Evolutionary conservation across 2,329 filamentous ascomycete genomes (phyloP).

Genomic region (Bipolaris cookei): DNA sequence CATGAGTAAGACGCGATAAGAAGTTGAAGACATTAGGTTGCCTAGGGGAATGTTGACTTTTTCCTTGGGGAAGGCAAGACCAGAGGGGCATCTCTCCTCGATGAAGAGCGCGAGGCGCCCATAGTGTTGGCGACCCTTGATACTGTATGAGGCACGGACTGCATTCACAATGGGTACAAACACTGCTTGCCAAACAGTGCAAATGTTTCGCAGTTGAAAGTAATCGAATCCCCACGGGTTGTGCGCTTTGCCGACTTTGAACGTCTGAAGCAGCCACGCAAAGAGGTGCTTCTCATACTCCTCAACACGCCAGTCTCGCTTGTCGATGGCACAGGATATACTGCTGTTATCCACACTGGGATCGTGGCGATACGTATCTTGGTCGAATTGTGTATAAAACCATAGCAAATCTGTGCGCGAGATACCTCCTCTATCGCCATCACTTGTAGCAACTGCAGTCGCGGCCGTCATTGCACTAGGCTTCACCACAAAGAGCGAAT

Average conservation of each 20-base stretch:
- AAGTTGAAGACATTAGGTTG: slow-evolving; percentile 25
- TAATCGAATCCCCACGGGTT: slow-evolving; percentile 38
- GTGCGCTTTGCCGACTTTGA: slow-evolving; percentile 39
- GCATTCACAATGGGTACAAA: slow-evolving; percentile 42
- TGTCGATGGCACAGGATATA: slow-evolving; percentile 31
- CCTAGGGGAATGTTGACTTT: slow-evolving; percentile 27
- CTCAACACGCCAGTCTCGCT: slow-evolving; percentile 32
- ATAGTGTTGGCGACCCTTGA: slow-evolving; percentile 37
- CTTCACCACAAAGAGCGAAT: slow-evolving; percentile 33
- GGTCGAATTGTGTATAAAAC: slow-evolving; percentile 44
- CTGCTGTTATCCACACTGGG: slow-evolving; percentile 25
- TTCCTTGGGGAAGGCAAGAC: slow-evolving; percentile 40
- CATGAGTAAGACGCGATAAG: slow-evolving; percentile 30
- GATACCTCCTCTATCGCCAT: slow-evolving; percentile 16
- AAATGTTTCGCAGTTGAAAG: slow-evolving; percentile 38
- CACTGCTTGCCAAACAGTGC: slow-evolving; percentile 37
- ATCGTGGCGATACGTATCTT: slow-evolving; percentile 37
- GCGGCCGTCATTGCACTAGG: slow-evolving; percentile 17
- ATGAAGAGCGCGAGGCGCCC: slow-evolving; percentile 43
- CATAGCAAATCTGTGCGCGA: slow-evolving; percentile 35
- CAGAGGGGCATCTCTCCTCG: slow-evolving; percentile 35
- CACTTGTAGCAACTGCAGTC: slow-evolving; percentile 3
- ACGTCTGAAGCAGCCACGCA: slow-evolving; percentile 42
- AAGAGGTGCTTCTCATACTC: slow-evolving; percentile 44
- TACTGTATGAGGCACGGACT: slow-evolving; percentile 37